Evolutionary conservation across 2,329 filamentous ascomycete species (phyloP).

Genomic region (Coccinonectria pachysandricola): DNA sequence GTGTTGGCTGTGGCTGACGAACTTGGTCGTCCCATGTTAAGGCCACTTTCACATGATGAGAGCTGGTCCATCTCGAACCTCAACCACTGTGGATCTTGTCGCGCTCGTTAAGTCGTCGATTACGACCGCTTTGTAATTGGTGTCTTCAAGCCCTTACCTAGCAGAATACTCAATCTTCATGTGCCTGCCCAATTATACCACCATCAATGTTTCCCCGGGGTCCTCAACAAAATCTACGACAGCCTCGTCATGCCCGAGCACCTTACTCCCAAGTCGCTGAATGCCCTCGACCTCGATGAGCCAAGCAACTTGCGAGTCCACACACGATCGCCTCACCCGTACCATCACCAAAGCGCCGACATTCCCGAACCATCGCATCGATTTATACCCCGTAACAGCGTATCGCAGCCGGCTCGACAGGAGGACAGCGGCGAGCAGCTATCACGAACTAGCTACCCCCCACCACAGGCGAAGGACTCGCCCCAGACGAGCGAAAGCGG

Average conservation of each 20-base stretch:
- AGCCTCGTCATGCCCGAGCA: constrained; percentile 36
- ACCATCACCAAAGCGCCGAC: constrained; percentile 49
- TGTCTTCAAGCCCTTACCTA: too few species aligned
- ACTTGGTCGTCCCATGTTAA: constrained; percentile 15
- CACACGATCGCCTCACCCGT: constrained; percentile 58
- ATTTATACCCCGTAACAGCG: constrained; percentile 16
- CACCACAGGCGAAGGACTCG: constrained; percentile 37
- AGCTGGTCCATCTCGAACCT: constrained; percentile 6
- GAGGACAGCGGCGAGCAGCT: constrained; percentile 10
- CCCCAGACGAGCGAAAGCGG: constrained; percentile 74
- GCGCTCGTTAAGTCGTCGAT: constrained; percentile 7
- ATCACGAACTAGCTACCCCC: constrained; percentile 17
- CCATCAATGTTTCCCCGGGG: constrained; percentile 19
- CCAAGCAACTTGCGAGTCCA: constrained; percentile 35
- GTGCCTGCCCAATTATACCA: constrained; percentile 11
- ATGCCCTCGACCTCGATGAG: constrained; percentile 25
- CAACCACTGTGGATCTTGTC: constrained; percentile 11
- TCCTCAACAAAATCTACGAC: constrained; percentile 10
- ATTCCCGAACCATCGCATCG: constrained; percentile 40
- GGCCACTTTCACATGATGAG: constrained; percentile 22
- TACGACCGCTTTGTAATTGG: constrained; percentile 6
- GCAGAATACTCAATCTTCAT: too few species aligned
- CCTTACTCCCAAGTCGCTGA: constrained; percentile 26
- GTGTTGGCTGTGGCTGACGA: constrained; percentile 12
- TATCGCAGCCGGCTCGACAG: constrained; percentile 9